phyloP scores from a whole-genome alignment of 2,329 filamentous ascomycete species.

The Rhinocladiella mackenziei region DNA sequence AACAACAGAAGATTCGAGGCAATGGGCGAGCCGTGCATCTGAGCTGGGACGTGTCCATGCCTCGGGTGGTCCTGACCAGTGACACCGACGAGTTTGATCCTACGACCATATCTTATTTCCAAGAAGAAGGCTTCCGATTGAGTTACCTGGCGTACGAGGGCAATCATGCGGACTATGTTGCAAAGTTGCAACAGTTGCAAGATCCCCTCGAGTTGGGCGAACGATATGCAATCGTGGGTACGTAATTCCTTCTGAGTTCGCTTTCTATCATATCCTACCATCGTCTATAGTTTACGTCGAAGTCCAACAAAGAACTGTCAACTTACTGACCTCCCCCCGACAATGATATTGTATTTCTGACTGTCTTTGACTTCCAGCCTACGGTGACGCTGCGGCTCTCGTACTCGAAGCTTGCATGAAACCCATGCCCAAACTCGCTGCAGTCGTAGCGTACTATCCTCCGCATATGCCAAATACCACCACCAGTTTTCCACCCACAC shows the following conservation, averaged over 20 bases:
- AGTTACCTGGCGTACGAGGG: slow-evolving; percentile 55
- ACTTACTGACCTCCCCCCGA: too few species aligned
- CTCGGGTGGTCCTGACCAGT: slow-evolving; percentile 27
- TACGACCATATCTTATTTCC: slow-evolving; percentile 52
- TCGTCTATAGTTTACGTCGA: not conserved
- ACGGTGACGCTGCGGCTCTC: slow-evolving; percentile 57
- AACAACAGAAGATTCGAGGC: slow-evolving; percentile 12
- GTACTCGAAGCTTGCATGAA: slow-evolving; percentile 57
- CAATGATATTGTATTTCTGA: too few species aligned
- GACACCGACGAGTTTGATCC: slow-evolving; percentile 48
- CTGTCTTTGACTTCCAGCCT: slow-evolving; percentile 54
- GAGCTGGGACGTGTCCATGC: slow-evolving; percentile 20
- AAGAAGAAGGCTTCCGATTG: slow-evolving; percentile 58
- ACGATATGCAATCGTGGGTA: slow-evolving; percentile 61
- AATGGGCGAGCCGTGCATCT: slow-evolving; percentile 12
- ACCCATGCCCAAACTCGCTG: slow-evolving; percentile 55
- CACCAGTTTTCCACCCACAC: slow-evolving; percentile 34
- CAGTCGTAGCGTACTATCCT: slow-evolving; percentile 62
- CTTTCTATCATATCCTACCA: not conserved
- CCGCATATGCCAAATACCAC: slow-evolving; percentile 52
- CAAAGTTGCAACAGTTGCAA: slow-evolving; percentile 49
- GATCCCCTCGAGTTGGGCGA: slow-evolving; percentile 55
- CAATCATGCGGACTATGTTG: slow-evolving; percentile 48
- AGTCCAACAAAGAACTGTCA: not conserved
- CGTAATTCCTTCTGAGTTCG: slow-evolving; percentile 13